Base-by-base conservation (phyloP, 768 basidiomycete species). In the Russula compacta region DNA sequence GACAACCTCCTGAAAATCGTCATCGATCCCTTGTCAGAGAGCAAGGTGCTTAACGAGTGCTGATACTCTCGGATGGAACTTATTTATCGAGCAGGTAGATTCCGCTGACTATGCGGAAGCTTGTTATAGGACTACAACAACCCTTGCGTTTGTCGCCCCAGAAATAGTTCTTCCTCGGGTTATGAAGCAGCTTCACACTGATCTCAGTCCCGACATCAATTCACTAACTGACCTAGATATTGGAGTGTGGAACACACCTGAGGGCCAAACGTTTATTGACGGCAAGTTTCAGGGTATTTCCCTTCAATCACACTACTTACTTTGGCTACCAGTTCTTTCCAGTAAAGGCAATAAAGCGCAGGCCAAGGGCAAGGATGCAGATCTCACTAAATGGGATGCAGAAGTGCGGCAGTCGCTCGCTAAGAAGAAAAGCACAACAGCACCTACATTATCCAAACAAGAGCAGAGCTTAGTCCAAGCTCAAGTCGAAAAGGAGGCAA, bases 371-470 rank as follows among this genome's bases (percentile, higher is more conserved):
- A 98, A 97, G 67, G 88, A 86, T 60, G 83, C 88, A 6, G 92
- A 91, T 39, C 88, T 95, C 14, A 87, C 91, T 17, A 87, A 91
- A 68, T 99, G 95, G 95, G 97, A 99, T 63, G 87, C 86, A 32
- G 95, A 99, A 62, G 76, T 95, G n/a, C 83, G 94, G 10, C 86
- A 89, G 66, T 83, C 86, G 0, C 76, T 98, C 1, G 89, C 90
- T 6, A 82, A 75, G 58, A 98, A 98, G 76, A 92, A 90, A 71
- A 79, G 82, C 10, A 72, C 78, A 1, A 69, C 72, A 1, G 67
- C 77, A 1, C 57, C 73, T 6, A 76, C 76, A 1, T 72, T 98
- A 17, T 90, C 89, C 1, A 98, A 93, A 70, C 85, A 88, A 60
- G 92, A 97, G 60, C 84, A 88, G 62, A 85, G 83, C 0, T 79